phyloP scores from a whole-genome alignment of 495 filamentous ascomycete genomes.

The Neurospora sp. region DNA sequence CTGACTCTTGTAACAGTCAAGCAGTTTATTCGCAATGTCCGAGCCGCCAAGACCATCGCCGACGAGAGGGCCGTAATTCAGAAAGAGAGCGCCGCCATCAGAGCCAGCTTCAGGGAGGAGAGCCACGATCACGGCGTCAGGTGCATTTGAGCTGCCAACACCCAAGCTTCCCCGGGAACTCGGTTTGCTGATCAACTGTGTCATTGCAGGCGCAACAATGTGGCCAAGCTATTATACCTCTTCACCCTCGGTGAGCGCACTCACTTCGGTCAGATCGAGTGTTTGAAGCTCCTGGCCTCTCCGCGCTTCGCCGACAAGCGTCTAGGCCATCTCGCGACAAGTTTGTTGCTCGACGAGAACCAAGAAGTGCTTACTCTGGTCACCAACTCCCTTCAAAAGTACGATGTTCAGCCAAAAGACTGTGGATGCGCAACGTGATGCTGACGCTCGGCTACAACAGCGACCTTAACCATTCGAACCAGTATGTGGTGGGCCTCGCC shows the following conservation, averaged over 20 bases:
- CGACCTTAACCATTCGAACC: constrained; percentile 93
- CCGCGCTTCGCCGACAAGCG: constrained; percentile 97
- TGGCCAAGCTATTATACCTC: constrained; percentile 93
- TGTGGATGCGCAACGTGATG: neutral
- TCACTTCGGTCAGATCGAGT: constrained; percentile 99
- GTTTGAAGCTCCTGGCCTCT: constrained; percentile 90
- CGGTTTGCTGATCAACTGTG: constrained; percentile 8
- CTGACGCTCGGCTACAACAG: constrained; percentile 41
- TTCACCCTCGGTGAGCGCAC: constrained; percentile 98
- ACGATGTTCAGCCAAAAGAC: constrained; percentile 10
- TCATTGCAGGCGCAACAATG: constrained; percentile 79
- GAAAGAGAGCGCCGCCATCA: constrained; percentile 95
- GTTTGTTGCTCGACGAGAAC: constrained; percentile 93
- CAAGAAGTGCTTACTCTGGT: constrained; percentile 95
- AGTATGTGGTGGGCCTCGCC: constrained; percentile 95
- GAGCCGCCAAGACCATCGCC: constrained; percentile 95
- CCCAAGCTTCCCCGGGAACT: neutral
- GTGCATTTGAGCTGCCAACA: constrained; percentile 34
- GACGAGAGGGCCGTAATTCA: constrained; percentile 97
- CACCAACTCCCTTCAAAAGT: constrained; percentile 97
- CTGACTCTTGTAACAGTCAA: constrained; percentile 55
- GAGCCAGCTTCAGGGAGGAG: constrained; percentile 95
- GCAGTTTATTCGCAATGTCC: constrained; percentile 98
- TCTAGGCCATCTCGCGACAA: constrained; percentile 90
- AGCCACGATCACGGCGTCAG: constrained; percentile 81